Conservation (phyloP, 148 eudicot genomes). For the Linanthus parryae region DNA sequence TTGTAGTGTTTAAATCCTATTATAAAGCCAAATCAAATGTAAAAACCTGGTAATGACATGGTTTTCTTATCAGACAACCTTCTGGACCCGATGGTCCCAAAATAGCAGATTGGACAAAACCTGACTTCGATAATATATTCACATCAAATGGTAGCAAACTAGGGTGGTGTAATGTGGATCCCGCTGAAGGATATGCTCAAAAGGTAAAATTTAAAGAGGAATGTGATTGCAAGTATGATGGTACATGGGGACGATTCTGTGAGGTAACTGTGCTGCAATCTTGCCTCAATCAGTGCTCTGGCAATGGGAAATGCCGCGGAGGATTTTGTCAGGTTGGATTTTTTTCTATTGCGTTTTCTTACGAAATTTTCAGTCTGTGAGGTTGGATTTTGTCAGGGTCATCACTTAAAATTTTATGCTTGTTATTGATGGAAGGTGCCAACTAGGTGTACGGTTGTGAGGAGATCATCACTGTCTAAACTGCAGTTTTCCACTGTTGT, state of each 20-base stretch:
- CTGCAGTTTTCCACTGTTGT: no score
- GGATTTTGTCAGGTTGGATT: slow-evolving; percentile 90
- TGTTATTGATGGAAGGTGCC: no score
- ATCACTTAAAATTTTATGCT: no score
- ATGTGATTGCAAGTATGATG: slow-evolving; percentile 95
- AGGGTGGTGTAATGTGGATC: slow-evolving; percentile 98
- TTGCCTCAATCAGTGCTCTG: slow-evolving; percentile 92
- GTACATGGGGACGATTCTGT: slow-evolving; percentile 66
- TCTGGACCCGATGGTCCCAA: slow-evolving; percentile 46
- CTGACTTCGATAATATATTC: slow-evolving; percentile 54
- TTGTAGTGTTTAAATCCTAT: background rate
- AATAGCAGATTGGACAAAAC: slow-evolving; percentile 58
- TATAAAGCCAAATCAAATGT: background rate
- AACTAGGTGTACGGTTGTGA: no score
- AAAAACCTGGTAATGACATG: background rate
- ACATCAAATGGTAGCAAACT: slow-evolving; percentile 57
- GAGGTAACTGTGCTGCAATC: slow-evolving; percentile 58
- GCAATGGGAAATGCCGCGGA: slow-evolving; percentile 88
- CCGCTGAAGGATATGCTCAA: slow-evolving; percentile 55
- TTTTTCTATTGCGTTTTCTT: no score
- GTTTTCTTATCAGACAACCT: slow-evolving; percentile 30
- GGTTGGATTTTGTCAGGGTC: no score
- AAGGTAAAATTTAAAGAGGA: slow-evolving; percentile 65
- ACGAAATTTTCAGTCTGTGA: no score
- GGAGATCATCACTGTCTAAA: no score